A percentile compares a stretch with the other conserved stretches of the same genome.
Conservation (phyloP, 345 rosid species). For the Hibiscus mutabilis region DNA sequence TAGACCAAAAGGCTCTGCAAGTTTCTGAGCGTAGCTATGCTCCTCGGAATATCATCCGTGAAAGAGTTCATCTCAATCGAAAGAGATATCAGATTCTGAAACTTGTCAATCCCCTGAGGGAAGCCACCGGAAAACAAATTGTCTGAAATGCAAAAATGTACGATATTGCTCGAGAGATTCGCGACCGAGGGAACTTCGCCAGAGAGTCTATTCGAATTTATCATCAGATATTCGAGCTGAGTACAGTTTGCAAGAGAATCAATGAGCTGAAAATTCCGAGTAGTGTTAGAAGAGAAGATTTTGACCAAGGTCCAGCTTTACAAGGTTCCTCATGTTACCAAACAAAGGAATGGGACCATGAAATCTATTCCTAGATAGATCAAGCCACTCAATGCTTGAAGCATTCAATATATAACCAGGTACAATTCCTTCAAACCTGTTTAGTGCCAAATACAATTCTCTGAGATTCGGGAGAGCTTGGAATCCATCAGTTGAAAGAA, state of each 20-base stretch:
- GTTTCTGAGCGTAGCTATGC: not conserved
- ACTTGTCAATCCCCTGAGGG: conserved; percentile 6
- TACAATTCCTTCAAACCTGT: conserved; percentile 10
- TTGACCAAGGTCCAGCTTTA: conserved; percentile 1
- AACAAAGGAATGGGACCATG: conserved; percentile 15
- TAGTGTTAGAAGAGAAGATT: conserved; percentile 2
- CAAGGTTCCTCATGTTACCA: conserved; percentile 3
- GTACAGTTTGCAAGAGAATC: conserved; percentile 10
- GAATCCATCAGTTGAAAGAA: not conserved
- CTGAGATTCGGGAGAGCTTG: conserved; percentile 14
- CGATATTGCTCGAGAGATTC: not conserved
- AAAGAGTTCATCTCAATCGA: not conserved
- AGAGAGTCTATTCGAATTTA: conserved; percentile 4
- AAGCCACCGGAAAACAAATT: conserved; percentile 4
- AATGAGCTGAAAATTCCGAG: conserved; percentile 6
- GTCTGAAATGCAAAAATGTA: not conserved
- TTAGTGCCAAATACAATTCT: not conserved
- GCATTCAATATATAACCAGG: conserved; percentile 17
- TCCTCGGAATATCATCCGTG: conserved; percentile 2
- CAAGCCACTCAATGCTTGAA: conserved; percentile 10
- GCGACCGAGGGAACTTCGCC: conserved; percentile 17
- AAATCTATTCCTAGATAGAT: conserved; percentile 11
- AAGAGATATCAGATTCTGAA: conserved; percentile 7
- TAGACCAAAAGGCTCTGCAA: not conserved
- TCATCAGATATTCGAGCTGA: not conserved